A percentile compares a stretch with the other conserved stretches of the same genome.
Evolutionary conservation across 306 rosid species (phyloP).

Genomic region (barrel medic (Medicago truncatula)): MtrunA17r5.0-ANR NC_053049.1:1212501-1213000

Average conservation of each 20-base stretch:
- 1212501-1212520: slow-evolving; percentile 62
- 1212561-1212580: slow-evolving; percentile 57
- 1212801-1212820: too few relatives aligned
- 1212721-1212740: slow-evolving; percentile 77
- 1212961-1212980: too few relatives aligned
- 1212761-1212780: too few relatives aligned
- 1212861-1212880: too few relatives aligned
- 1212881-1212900: too few relatives aligned
- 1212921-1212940: too few relatives aligned
- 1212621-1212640: slow-evolving; percentile 83
- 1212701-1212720: slow-evolving; percentile 78
- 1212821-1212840: too few relatives aligned
- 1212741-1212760: slow-evolving; percentile 78
- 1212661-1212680: slow-evolving; percentile 58
- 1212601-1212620: slow-evolving; percentile 68
- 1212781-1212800: too few relatives aligned
- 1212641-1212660: slow-evolving; percentile 80
- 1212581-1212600: slow-evolving; percentile 62
- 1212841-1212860: too few relatives aligned
- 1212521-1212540: slow-evolving; percentile 83
- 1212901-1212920: too few relatives aligned
- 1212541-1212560: slow-evolving; percentile 61
- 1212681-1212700: slow-evolving; percentile 62
- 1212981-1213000: too few relatives aligned
- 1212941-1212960: too few relatives aligned